Evolutionary conservation across 768 basidiomycete species (phyloP).

Genomic region (Floccularia luteovirens): DNA sequence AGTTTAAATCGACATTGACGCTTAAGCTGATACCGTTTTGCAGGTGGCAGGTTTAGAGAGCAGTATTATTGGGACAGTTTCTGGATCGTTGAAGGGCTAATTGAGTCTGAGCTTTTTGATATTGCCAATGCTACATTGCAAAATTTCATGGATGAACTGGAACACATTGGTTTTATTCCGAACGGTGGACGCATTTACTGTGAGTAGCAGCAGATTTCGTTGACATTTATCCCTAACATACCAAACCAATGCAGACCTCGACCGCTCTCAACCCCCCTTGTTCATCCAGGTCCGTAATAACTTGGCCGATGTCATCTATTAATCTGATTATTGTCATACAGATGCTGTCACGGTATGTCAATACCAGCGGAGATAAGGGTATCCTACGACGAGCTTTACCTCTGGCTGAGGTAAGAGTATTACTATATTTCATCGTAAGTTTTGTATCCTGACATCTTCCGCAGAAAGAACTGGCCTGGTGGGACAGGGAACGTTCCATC

Average conservation of each 20-base stretch:
- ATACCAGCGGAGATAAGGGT: conserved; percentile 59
- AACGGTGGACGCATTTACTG: conserved; percentile 93
- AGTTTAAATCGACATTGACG: neutral
- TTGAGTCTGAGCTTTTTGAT: conserved; percentile 68
- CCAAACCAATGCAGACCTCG: conserved; percentile 43
- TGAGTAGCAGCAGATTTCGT: conserved; percentile 18
- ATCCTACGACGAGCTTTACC: conserved; percentile 80
- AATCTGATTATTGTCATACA: conserved; percentile 15
- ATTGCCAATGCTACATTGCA: conserved; percentile 73
- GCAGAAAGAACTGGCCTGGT: conserved; percentile 80
- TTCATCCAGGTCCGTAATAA: conserved; percentile 60
- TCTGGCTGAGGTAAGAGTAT: conserved; percentile 56
- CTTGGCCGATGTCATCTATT: neutral
- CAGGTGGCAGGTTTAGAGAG: conserved; percentile 70
- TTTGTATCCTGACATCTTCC: neutral
- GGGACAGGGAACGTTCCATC: conserved; percentile 65
- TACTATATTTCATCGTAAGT: neutral
- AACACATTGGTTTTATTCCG: conserved; percentile 82
- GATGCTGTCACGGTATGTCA: conserved; percentile 89
- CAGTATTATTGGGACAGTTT: conserved; percentile 72
- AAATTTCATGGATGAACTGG: conserved; percentile 94
- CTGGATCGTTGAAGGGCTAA: conserved; percentile 86
- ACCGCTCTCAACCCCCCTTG: conserved; percentile 89
- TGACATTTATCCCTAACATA: neutral
- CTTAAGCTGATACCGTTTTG: neutral